Evolutionary conservation across 1,284 basidiomycete species (phyloP).

Genomic region (Meripilus lineatus): DNA sequence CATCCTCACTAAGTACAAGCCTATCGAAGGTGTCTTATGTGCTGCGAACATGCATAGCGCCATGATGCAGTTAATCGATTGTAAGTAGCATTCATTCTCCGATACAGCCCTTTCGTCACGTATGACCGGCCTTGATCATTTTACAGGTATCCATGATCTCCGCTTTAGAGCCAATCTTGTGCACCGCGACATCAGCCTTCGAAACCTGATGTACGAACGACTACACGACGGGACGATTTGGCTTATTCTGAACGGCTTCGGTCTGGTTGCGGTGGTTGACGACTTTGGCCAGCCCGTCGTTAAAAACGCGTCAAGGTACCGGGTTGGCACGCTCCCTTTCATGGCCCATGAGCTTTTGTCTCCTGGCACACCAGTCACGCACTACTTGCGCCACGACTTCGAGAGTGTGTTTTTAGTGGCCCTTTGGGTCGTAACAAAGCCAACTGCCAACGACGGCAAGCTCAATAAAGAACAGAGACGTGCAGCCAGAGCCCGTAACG

Average conservation of each 20-base stretch:
- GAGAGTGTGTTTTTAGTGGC: slow-evolving; percentile 10
- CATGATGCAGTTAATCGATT: slow-evolving; percentile 8
- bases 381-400: slow-evolving; percentile 10
- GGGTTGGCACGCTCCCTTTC: neutral
- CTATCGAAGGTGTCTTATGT: slow-evolving; percentile 3
- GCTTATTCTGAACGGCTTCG: slow-evolving; percentile 12
- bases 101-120: neutral
- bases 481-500: too few species aligned
- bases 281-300: neutral
- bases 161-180: slow-evolving; percentile 6
- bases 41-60: slow-evolving; percentile 3
- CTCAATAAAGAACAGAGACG: neutral
- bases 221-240: neutral
- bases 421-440: slow-evolving; percentile 2
- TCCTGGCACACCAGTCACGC: slow-evolving; percentile 1
- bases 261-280: slow-evolving; percentile 1
- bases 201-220: slow-evolving; percentile 11
- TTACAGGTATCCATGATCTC: slow-evolving; percentile 8
- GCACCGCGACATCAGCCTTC: slow-evolving; percentile 11
- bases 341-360: neutral
- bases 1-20: slow-evolving; percentile 4
- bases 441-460: neutral
- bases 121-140: neutral
- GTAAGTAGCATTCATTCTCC: slow-evolving; percentile 6
- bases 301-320: neutral